Evolutionary conservation across 352 stramenopile species (phyloP).

Genomic region (Aphanomyces cochlioides): DNA sequence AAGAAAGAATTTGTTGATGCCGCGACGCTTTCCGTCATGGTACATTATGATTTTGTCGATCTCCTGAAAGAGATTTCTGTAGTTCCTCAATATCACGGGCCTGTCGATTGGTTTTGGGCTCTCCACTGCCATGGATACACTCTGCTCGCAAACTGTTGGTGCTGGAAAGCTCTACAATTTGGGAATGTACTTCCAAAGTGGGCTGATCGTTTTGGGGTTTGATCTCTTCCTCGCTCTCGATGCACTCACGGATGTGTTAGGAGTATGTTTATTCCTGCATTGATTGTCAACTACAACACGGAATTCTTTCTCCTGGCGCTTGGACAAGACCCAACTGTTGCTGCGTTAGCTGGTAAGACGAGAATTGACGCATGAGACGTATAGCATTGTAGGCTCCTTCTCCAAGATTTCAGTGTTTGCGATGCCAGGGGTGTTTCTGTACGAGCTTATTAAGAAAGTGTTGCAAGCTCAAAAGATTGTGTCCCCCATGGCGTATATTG

Average conservation of each 20-base stretch:
- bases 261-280: constrained; percentile 1
- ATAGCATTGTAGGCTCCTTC: constrained; percentile 35
- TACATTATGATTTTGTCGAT: constrained; percentile 21
- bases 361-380: constrained; percentile 12
- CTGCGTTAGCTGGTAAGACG: constrained; percentile 7
- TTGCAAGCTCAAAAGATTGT: constrained; percentile 43
- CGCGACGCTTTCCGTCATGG: constrained; percentile 62
- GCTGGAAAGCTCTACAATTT: constrained; percentile 66
- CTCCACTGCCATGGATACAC: constrained; percentile 84
- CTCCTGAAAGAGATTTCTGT: neutral
- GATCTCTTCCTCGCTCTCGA: neutral
- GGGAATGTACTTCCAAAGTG: constrained; percentile 80
- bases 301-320: constrained; percentile 19
- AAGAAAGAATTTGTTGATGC: constrained; percentile 64
- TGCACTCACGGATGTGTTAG: neutral
- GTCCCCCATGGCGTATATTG: constrained; percentile 39
- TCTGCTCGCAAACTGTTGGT: constrained; percentile 80
- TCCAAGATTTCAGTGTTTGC: constrained; percentile 14
- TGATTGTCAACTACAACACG: constrained; percentile 19
- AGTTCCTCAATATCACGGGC: constrained; percentile 72
- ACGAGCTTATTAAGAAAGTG: constrained; percentile 44
- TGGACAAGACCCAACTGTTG: constrained; percentile 14
- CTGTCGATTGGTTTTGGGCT: constrained; percentile 74
- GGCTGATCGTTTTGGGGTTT: constrained; percentile 53
- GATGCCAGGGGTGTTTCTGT: constrained; percentile 40